phyloP scores from a whole-genome alignment of 129 eudicot genomes.

The Lactuca sativa region DNA sequence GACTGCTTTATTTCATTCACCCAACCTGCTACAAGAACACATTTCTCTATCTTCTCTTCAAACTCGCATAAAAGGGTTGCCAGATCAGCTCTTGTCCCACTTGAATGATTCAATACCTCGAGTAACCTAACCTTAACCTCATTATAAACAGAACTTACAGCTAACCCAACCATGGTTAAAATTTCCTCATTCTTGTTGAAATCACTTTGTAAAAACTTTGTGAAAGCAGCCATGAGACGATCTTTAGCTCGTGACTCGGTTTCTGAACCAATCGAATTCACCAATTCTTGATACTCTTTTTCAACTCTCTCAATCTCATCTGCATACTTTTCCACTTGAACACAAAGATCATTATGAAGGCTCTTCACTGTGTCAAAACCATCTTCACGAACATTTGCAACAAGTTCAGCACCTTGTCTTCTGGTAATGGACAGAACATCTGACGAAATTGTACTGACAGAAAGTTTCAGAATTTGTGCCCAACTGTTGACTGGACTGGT shows the following conservation, averaged over 20 bases:
- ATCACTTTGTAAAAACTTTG: constrained; percentile 45
- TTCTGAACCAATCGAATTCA: constrained; percentile 68
- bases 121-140: constrained; percentile 66
- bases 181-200: constrained; percentile 16
- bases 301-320: constrained; percentile 79
- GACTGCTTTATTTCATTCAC: constrained; percentile 54
- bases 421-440: constrained; percentile 60
- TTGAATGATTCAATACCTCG: constrained; percentile 48
- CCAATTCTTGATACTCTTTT: constrained; percentile 65
- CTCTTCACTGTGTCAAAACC: constrained; percentile 46
- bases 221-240: constrained; percentile 61
- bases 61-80: constrained; percentile 42
- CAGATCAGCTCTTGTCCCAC: constrained; percentile 40
- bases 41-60: constrained; percentile 90
- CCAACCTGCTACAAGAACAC: constrained; percentile 74
- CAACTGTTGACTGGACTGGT: constrained; percentile 89
- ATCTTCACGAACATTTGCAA: constrained; percentile 42
- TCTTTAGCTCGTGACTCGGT: constrained; percentile 69
- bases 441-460: constrained; percentile 59
- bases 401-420: constrained; percentile 84
- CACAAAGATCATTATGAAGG: constrained; percentile 71
- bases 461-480: constrained; percentile 80
- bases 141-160: constrained; percentile 60
- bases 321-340: constrained; percentile 71
- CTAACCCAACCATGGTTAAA: constrained; percentile 42